Base-by-base conservation (phyloP, 2,329 filamentous ascomycete species). In the Zalaria obscura region DNA sequence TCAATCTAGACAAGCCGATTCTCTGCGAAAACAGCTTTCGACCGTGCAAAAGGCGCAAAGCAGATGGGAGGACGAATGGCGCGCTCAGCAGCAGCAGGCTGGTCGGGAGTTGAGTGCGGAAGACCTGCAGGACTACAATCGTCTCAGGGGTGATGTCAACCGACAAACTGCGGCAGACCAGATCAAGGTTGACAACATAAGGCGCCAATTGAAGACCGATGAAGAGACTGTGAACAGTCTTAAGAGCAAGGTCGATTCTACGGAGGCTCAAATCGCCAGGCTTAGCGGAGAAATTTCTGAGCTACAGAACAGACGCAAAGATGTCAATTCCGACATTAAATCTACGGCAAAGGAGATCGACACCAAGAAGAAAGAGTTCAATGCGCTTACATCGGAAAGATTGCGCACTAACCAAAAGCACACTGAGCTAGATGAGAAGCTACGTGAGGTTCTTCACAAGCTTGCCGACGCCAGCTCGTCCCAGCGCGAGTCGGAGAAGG, bases 381-480 rank as follows among this genome's bases (percentile, higher is more conserved):
- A 94, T 56, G 76, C 80, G 41, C 69, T 93, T 34, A 82, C 84
- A 47, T 94, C 87, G 1, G 85, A 93, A 57, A 78, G 85, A 39
- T 73, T 88, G 5, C 77, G 86, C 40, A 79, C 83, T 5, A 82
- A 84, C 40, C 83, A 93, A 55, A 79, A 80, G 56, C 77, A 81
- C 41, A 91, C 83, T 0, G 91, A 96, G 56, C 74, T 93, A 2
- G 88, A 98, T 49, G 88, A 95, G 61, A 89, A 94, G 60, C 73
- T 96, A 5, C 79, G 84, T 47, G 83, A 88, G 44, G 78, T 89
- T 10, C 67, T 87, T 27, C 76, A 73, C 47, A 88, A 88, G 57
- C 72, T 95, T n/a, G 68, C 80, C 25, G 85, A 93, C 56, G 88
- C 85, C 2, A 82, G 93, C 47, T 83, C 87, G 55, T 84, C 86